Evolutionary conservation across 2,329 filamentous ascomycete species (phyloP).

Genomic region (Pleoardoris graminearum): DNA sequence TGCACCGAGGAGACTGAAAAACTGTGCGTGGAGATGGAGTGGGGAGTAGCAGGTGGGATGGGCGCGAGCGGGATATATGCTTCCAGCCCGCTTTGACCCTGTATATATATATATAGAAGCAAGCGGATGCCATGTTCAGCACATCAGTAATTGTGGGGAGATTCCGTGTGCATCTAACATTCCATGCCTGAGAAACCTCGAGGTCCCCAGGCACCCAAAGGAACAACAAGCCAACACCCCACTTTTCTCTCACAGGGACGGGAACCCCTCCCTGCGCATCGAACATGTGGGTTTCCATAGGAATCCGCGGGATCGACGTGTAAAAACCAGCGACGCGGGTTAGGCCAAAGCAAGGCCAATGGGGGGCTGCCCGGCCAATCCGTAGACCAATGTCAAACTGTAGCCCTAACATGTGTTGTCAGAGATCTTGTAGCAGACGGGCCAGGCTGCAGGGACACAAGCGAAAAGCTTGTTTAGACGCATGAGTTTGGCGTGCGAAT

Average conservation of each 20-base stretch:
- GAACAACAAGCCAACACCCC: constrained; percentile 20
- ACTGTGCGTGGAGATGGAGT: constrained; percentile 18
- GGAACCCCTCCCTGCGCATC: constrained; percentile 22
- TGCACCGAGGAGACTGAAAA: constrained; percentile 33
- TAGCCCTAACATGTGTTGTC: constrained; percentile 37
- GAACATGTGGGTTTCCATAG: constrained; percentile 21
- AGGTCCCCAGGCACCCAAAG: constrained; percentile 24
- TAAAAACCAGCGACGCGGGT: constrained; percentile 34
- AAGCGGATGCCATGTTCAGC: constrained; percentile 16
- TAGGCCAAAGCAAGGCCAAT: constrained; percentile 18
- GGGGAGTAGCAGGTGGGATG: constrained; percentile 1
- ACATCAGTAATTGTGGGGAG: constrained; percentile 21
- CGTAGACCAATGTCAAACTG: constrained; percentile 24
- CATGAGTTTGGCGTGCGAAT: constrained; percentile 42
- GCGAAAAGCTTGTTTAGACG: constrained; percentile 38
- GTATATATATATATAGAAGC: constrained; percentile 15
- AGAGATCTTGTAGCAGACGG: constrained; percentile 42
- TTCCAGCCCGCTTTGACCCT: constrained; percentile 12
- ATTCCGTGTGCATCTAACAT: constrained; percentile 40
- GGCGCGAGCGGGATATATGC: constrained; percentile 10
- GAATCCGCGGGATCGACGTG: constrained; percentile 30
- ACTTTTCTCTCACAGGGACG: constrained; percentile 35
- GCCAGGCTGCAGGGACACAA: constrained; percentile 22
- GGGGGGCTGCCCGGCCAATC: constrained; percentile 25
- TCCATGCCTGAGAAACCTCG: constrained; percentile 39